Evolutionary conservation across 140 eudicot genomes (phyloP), one percentile per base, ranked within the genome.

Genomic region (Cichorium intybus): DNA sequence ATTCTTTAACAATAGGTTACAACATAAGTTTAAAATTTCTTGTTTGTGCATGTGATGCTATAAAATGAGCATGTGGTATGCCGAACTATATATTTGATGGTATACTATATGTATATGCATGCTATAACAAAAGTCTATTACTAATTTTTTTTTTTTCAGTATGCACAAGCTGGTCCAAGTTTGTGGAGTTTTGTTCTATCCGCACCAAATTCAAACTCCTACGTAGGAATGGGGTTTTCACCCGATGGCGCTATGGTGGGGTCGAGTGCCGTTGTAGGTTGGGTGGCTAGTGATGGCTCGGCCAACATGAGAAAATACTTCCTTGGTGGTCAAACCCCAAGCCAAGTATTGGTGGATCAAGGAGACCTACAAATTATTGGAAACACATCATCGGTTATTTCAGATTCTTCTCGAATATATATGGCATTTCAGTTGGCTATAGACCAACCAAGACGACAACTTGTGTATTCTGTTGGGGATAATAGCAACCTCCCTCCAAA

Each of bases 231-330:
- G 49, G 99, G 97, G 26, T 93, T 93, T 52, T 93, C 97, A 0
- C 71, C 82, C 2, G 28, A 71, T 5, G 97, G 99, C 0, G 53
- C 7, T 17, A 93, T 93, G 99, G 79, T 89, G 4, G 97, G 99
- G 55, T 86, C 99, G 4, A 86, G 80, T 29, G 99, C 99, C 6
- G 53, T 93, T 15, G 95, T 86, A 24, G 97, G 97, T 14, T 93
- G 99, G 99, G 52, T 72, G 7, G 64, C 24, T 10, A 20, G 67
- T 16, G 73, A 72, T 49, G 86, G 95, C 3, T 3, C 71, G 11
- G 29, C 69, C 26, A 47, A 2, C 41, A 81, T 84, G 67, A 78
- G 63, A 66, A 81, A 31, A 61, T 93, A 88, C 60, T 73, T 22
- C 24, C 84, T 93, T 2, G 77, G 79, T 5, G 97, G 90, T 17